Conservation (phyloP, 805 yeast species). For the Saccharomycopsis fermentans region DNA sequence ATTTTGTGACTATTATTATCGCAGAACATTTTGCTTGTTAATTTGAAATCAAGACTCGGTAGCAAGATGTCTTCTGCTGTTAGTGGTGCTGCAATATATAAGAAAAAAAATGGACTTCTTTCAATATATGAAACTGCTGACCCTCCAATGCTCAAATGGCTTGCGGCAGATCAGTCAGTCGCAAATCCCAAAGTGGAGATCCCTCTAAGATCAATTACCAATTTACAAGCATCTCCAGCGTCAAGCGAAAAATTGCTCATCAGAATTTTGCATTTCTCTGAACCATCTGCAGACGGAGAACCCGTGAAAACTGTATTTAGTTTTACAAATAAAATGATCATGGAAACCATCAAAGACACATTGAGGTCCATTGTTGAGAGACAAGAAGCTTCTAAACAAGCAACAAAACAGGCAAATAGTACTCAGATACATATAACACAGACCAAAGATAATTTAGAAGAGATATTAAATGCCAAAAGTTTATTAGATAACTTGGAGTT, state of each 20-base stretch:
- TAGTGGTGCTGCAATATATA: conserved; percentile 17
- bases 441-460: conserved; percentile 26
- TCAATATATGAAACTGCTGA: conserved; percentile 44
- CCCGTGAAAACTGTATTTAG: conserved; percentile 38
- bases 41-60: too few species aligned
- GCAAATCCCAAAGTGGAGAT: conserved; percentile 32
- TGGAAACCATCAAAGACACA: conserved; percentile 62
- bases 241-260: conserved; percentile 57
- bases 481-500: conserved; percentile 62
- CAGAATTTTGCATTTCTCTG: conserved; percentile 39
- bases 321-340: conserved; percentile 61
- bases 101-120: conserved; percentile 34
- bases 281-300: conserved; percentile 21
- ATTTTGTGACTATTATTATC: too few species aligned
- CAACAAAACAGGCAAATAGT: conserved; percentile 6
- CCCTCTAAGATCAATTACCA: conserved; percentile 33
- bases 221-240: conserved; percentile 62
- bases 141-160: conserved; percentile 50
- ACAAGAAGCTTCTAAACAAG: conserved; percentile 34
- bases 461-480: conserved; percentile 43
- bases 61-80: conserved; percentile 1
- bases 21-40: too few species aligned
- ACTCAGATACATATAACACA: conserved; percentile 7
- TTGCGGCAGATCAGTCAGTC: conserved; percentile 40
- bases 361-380: conserved; percentile 62